Percentiles rank a stretch among this genome's conserved stretches.
These are phyloP conservation scores for Hemisphaericaspora xylanilytica DNA, from an alignment of 1,139 yeast species.

Conservation along the genomic window DNA sequence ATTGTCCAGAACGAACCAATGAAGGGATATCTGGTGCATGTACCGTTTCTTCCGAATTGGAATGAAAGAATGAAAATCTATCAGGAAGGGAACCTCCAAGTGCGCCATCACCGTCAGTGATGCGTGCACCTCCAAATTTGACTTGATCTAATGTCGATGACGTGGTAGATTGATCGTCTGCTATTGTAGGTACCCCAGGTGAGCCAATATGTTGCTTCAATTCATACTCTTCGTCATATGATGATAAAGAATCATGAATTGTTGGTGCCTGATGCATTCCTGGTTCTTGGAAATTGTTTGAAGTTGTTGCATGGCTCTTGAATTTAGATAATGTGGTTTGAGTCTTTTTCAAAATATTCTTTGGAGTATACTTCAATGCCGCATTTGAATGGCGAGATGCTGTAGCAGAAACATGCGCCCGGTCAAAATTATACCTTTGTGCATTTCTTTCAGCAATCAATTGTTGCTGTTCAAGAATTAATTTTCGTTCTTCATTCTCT, in stretches of 20 bases:
- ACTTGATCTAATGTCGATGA: slow-evolving; percentile 32
- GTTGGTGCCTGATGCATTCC: neutral
- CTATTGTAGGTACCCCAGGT: too few species aligned
- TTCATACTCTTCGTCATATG: slow-evolving; percentile 11
- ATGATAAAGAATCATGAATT: slow-evolving; percentile 9
- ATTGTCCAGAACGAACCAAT: slow-evolving; percentile 60
- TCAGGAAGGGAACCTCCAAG: slow-evolving; percentile 41
- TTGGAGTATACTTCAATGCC: slow-evolving; percentile 63
- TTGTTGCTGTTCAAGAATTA: slow-evolving; percentile 30
- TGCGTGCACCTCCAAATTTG: slow-evolving; percentile 34
- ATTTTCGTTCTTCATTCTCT: slow-evolving; percentile 32
- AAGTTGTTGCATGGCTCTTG: slow-evolving; percentile 7
- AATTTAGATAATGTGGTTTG: slow-evolving; percentile 12
- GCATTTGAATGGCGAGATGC: slow-evolving; percentile 29
- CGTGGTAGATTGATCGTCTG: slow-evolving; percentile 8
- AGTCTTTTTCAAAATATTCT: slow-evolving; percentile 29
- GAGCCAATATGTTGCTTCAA: slow-evolving; percentile 4
- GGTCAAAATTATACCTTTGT: slow-evolving; percentile 2
- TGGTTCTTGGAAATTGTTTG: neutral
- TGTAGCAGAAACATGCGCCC: slow-evolving; percentile 13
- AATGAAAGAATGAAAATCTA: slow-evolving; percentile 76
- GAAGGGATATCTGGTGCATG: slow-evolving; percentile 86
- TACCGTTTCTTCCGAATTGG: slow-evolving; percentile 78
- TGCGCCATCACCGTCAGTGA: slow-evolving; percentile 26
- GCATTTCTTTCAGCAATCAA: slow-evolving; percentile 31